Conservation (phyloP, 1,284 basidiomycete genomes). For the Wolfiporia cocos region DNA sequence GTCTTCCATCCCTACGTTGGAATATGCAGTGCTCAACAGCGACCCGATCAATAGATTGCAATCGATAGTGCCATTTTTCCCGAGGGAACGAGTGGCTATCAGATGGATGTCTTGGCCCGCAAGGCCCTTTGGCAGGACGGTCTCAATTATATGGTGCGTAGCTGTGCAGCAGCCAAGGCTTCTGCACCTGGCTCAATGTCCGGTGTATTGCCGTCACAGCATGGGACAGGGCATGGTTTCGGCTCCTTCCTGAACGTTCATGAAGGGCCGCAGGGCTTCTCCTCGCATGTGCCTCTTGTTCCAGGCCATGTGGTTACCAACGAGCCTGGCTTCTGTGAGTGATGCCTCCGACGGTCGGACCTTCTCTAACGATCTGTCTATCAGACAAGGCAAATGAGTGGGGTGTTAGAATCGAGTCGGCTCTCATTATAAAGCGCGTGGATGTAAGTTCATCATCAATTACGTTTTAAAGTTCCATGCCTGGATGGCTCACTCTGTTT, state of each 20-base stretch:
- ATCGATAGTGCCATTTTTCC: slow-evolving; percentile 90
- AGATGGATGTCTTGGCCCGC: slow-evolving; percentile 82
- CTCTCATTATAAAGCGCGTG: slow-evolving; percentile 64
- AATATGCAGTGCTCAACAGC: too few species aligned
- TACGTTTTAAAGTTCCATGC: too few species aligned
- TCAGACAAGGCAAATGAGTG: slow-evolving; percentile 77
- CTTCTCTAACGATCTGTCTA: too few species aligned
- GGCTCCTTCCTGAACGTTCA: slow-evolving; percentile 80
- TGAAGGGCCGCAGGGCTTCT: slow-evolving; percentile 72
- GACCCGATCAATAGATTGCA: slow-evolving; percentile 57
- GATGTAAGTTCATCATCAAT: slow-evolving; percentile 39
- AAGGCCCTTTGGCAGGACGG: slow-evolving; percentile 87
- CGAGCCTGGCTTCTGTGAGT: slow-evolving; percentile 79
- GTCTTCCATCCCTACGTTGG: slow-evolving; percentile 30
- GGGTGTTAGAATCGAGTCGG: slow-evolving; percentile 89
- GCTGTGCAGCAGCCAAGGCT: slow-evolving; percentile 14
- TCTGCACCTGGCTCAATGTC: background rate
- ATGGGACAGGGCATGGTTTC: slow-evolving; percentile 81
- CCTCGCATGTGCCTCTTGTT: slow-evolving; percentile 56
- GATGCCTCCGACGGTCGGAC: slow-evolving; percentile 5
- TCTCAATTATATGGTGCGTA: slow-evolving; percentile 68
- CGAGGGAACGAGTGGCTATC: slow-evolving; percentile 74
- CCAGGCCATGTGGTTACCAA: slow-evolving; percentile 89
- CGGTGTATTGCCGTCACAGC: slow-evolving; percentile 34
- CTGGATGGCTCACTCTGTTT: too few species aligned